Percentiles rank a stretch among this genome's conserved stretches.
phyloP scores from a whole-genome alignment of 169 alveolate genomes.

The Plasmodium coatneyi region DNA sequence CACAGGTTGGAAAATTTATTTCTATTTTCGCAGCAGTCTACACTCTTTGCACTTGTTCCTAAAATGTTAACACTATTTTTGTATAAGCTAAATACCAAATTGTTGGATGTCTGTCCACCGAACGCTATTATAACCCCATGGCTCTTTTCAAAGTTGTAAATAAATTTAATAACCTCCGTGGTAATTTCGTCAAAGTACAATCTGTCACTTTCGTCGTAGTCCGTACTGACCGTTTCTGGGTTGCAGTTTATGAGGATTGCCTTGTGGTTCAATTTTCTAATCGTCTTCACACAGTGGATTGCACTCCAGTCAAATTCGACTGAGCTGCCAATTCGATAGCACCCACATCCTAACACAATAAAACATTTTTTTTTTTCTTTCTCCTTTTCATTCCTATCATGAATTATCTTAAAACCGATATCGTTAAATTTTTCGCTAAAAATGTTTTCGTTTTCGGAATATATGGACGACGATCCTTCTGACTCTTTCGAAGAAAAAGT shows the following conservation, averaged over 20 bases:
- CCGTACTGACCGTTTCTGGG: constrained; percentile 93
- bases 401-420: constrained; percentile 45
- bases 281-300: constrained; percentile 87
- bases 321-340: constrained; percentile 89
- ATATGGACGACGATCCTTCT: constrained; percentile 10
- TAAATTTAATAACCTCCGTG: constrained; percentile 82
- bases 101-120: constrained; percentile 94
- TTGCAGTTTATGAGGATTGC: constrained; percentile 90
- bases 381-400: constrained; percentile 65
- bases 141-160: constrained; percentile 84
- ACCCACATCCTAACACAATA: constrained; percentile 90
- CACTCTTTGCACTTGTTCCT: constrained; percentile 91
- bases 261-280: constrained; percentile 79
- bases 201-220: constrained; percentile 90
- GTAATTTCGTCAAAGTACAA: constrained; percentile 89
- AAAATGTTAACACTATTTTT: constrained; percentile 80
- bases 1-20: constrained; percentile 88
- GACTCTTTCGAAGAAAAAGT: constrained; percentile 21
- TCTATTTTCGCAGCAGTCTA: constrained; percentile 90
- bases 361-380: constrained; percentile 54
- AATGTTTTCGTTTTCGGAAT: constrained; percentile 37
- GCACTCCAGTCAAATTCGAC: constrained; percentile 94
- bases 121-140: constrained; percentile 87
- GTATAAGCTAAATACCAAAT: constrained; percentile 83
- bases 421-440: constrained; percentile 61